Evolutionary conservation across 106 monocot species (phyloP).

Genomic region (Allium fistulosum): DNA sequence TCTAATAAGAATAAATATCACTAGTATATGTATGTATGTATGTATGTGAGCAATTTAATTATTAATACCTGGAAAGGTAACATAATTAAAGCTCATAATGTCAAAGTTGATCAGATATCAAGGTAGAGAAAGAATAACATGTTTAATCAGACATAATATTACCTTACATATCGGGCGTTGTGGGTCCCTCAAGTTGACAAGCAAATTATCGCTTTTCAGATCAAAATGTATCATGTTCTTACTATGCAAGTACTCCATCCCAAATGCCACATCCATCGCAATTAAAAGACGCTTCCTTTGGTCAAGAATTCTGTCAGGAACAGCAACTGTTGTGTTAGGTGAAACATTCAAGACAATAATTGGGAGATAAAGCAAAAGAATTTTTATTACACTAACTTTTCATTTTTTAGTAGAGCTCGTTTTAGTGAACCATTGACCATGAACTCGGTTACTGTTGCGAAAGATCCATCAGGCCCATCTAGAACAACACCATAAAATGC

Average conservation of each 20-base stretch:
- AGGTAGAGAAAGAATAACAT: too few relatives aligned
- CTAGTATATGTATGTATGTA: too few relatives aligned
- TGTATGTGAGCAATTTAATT: too few relatives aligned
- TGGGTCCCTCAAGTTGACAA: constrained; percentile 54
- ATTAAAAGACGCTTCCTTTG: constrained; percentile 29
- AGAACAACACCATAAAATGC: constrained; percentile 69
- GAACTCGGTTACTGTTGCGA: constrained; percentile 76
- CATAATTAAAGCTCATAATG: too few relatives aligned
- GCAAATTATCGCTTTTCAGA: constrained; percentile 54
- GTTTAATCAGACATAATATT: neutral
- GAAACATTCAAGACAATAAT: neutral
- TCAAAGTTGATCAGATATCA: too few relatives aligned
- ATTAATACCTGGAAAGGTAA: too few relatives aligned
- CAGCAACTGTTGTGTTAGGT: neutral
- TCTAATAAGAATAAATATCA: too few relatives aligned
- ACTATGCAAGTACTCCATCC: constrained; percentile 61
- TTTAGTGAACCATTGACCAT: constrained; percentile 84
- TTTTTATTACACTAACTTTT: constrained; percentile 27
- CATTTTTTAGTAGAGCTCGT: constrained; percentile 54
- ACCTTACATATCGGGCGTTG: constrained; percentile 65
- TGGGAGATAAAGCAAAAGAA: too few relatives aligned
- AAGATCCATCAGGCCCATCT: constrained; percentile 63
- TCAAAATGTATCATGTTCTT: constrained; percentile 60
- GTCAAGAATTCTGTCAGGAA: constrained; percentile 25
- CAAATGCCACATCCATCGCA: constrained; percentile 60